phyloP scores from a whole-genome alignment of 306 rosid species.

The Herpetospermum pedunculosum region DNA sequence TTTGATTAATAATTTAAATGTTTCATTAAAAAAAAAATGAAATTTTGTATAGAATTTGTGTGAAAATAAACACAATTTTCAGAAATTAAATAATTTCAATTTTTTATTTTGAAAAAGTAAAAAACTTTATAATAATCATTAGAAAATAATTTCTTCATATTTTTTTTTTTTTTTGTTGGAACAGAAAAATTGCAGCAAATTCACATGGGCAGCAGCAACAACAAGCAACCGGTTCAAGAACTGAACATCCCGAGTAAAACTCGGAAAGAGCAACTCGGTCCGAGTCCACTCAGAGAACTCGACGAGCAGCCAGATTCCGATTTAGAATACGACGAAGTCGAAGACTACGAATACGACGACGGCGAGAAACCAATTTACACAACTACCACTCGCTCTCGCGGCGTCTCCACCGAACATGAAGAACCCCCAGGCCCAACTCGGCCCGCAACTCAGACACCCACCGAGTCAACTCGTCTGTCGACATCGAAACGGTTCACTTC shows the following conservation, averaged over 20 bases:
- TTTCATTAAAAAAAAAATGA: no score
- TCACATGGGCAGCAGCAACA: slow-evolving; percentile 7
- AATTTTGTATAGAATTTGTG: no score
- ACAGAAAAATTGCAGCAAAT: slow-evolving; percentile 51
- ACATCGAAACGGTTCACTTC: slow-evolving; percentile 15
- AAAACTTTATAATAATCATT: no score
- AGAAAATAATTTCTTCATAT: no score
- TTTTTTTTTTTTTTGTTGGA: no score
- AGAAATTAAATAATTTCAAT: no score
- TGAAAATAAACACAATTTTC: no score
- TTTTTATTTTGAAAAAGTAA: no score
- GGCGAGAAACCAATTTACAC: slow-evolving; percentile 30
- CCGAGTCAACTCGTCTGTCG: not conserved
- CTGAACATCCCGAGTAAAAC: slow-evolving; percentile 15
- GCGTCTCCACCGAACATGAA: slow-evolving; percentile 58
- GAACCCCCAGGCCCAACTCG: slow-evolving; percentile 26
- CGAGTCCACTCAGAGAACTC: slow-evolving; percentile 15
- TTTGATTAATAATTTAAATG: no score
- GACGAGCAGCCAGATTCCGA: slow-evolving; percentile 24
- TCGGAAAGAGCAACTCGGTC: slow-evolving; percentile 11
- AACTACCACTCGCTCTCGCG: slow-evolving; percentile 62
- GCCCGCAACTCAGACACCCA: not conserved
- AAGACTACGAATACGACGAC: slow-evolving; percentile 35
- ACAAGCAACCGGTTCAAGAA: slow-evolving; percentile 23
- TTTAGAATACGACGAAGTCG: slow-evolving; percentile 24